Percentiles rank a stretch among this genome's conserved stretches.
phyloP scores from a whole-genome alignment of 2,329 filamentous ascomycete species.

The Pseudofabraea citricarpa region DNA sequence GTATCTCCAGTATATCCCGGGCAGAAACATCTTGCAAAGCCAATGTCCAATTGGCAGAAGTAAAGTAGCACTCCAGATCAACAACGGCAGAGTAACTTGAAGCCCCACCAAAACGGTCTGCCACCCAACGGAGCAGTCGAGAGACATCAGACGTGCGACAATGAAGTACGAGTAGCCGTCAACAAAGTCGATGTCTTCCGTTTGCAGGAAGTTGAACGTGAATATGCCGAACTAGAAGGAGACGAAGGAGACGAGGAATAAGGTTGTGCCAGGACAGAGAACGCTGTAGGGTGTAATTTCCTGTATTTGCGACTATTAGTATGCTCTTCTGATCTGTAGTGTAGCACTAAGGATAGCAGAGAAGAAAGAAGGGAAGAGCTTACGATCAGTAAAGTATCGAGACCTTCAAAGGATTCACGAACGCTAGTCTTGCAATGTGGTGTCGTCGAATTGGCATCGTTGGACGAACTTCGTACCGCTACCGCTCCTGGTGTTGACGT shows the following conservation, averaged over 20 bases:
- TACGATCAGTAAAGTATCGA: background rate
- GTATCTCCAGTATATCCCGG: background rate
- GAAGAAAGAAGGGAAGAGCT: background rate
- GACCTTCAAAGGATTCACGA: background rate
- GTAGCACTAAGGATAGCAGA: background rate
- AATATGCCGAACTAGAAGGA: background rate
- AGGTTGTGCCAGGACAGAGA: background rate
- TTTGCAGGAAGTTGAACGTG: background rate
- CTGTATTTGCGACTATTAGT: background rate
- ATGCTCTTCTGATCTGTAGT: background rate
- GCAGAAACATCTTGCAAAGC: background rate
- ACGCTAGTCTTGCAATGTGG: background rate
- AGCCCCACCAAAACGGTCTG: background rate
- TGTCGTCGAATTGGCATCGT: background rate
- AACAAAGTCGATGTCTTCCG: background rate
- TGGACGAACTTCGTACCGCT: background rate
- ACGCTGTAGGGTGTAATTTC: background rate
- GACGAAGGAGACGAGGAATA: background rate
- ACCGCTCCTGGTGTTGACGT: background rate
- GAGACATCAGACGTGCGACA: background rate
- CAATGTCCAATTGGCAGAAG: background rate
- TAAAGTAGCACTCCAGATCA: background rate
- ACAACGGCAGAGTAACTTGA: background rate
- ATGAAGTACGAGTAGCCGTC: background rate
- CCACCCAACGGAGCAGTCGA: background rate